These are phyloP conservation scores for Amanita exitialis DNA, from an alignment of 768 basidiomycete species.

Conservation along the genomic window DNA sequence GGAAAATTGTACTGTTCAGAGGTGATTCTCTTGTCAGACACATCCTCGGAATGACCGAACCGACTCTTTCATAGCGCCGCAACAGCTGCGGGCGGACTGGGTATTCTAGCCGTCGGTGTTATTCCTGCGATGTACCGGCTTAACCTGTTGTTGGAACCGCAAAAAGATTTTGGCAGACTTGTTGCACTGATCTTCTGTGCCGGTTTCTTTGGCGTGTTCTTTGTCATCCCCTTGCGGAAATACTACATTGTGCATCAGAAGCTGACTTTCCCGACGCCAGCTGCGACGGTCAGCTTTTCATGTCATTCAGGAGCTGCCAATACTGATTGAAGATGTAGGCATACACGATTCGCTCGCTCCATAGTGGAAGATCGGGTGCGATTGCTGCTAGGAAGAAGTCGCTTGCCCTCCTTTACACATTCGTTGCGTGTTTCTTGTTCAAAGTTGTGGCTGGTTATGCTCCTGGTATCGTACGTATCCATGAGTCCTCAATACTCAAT, in stretches of 20 bases:
- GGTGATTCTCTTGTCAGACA: conserved; percentile 15
- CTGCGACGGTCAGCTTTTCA: conserved; percentile 37
- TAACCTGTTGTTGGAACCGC: conserved; percentile 34
- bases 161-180: conserved; percentile 43
- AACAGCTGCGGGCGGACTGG: conserved; percentile 47
- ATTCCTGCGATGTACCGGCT: conserved; percentile 54
- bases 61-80: conserved; percentile 27
- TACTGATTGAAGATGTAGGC: conserved; percentile 24
- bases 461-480: conserved; percentile 38
- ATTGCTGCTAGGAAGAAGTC: conserved; percentile 46
- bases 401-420: conserved; percentile 35
- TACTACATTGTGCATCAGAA: conserved; percentile 57
- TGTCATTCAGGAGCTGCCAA: neutral
- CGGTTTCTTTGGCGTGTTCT: conserved; percentile 56
- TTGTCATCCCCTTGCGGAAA: conserved; percentile 52
- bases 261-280: conserved; percentile 53
- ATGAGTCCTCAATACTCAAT: neutral
- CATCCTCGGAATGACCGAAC: neutral
- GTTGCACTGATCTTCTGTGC: conserved; percentile 44
- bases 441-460: conserved; percentile 49
- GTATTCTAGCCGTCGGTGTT: conserved; percentile 49
- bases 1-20: conserved; percentile 57
- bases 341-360: conserved; percentile 52
- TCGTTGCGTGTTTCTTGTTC: conserved; percentile 35
- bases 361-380: conserved; percentile 39